Evolutionary conservation across 441 rosid species (phyloP).

Genomic region (Arabidopsis hybrid): DNA sequence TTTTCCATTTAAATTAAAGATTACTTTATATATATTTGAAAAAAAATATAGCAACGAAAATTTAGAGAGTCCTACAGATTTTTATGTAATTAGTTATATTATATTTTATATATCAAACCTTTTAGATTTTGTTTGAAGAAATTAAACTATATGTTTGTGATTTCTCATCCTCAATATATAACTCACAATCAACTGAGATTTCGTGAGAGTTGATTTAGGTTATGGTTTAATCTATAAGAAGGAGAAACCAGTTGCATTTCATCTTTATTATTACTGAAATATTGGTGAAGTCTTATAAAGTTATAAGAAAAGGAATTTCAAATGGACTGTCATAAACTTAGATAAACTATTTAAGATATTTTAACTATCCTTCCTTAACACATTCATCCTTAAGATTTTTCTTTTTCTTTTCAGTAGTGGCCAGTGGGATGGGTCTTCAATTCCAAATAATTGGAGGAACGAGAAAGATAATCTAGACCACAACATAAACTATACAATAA

Average conservation of each 20-base stretch:
- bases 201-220: background rate
- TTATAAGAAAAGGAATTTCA: background rate
- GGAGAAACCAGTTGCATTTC: background rate
- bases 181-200: background rate
- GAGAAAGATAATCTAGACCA: conserved; percentile 34
- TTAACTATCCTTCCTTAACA: background rate
- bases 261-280: background rate
- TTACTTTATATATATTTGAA: no score
- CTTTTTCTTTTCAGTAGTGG: background rate
- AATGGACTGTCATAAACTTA: background rate
- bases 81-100: background rate
- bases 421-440: background rate
- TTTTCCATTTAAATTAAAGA: background rate
- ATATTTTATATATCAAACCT: background rate
- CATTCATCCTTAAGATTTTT: background rate
- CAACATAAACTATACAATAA: conserved; percentile 35
- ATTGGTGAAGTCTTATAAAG: background rate
- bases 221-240: background rate
- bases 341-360: background rate
- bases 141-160: background rate
- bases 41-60: background rate
- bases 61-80: background rate
- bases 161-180: background rate
- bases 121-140: background rate
- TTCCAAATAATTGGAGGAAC: conserved; percentile 35